phyloP scores from a whole-genome alignment of 164 flowering plant genomes.

The Tetracentron sinense region DNA sequence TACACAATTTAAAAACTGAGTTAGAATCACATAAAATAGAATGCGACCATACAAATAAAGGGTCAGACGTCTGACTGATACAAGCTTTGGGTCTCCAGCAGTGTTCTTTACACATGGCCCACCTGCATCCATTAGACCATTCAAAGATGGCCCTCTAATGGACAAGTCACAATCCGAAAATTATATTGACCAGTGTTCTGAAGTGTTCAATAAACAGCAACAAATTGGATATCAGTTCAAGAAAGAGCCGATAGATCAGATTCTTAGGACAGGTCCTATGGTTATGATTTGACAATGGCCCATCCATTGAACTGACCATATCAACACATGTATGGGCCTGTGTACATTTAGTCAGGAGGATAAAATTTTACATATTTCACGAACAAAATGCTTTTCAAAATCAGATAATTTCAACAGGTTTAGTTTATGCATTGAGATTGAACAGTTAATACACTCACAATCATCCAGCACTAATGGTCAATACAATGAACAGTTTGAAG shows the following conservation, averaged over 20 bases:
- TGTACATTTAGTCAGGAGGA: background rate
- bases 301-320: background rate
- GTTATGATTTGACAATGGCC: background rate
- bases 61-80: too few relatives aligned
- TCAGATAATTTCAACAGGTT: background rate
- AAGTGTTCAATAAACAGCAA: background rate
- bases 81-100: too few relatives aligned
- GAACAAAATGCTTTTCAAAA: too few relatives aligned
- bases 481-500: too few relatives aligned
- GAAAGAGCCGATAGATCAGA: background rate
- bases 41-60: background rate
- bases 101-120: too few relatives aligned
- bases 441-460: too few relatives aligned
- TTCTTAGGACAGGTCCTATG: background rate
- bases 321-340: background rate
- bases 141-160: background rate
- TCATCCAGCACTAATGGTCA: too few relatives aligned
- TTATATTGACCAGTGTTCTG: background rate
- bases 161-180: background rate
- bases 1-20: constrained; percentile 6
- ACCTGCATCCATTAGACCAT: background rate
- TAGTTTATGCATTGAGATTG: too few relatives aligned
- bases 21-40: background rate
- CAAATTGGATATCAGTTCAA: background rate
- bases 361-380: too few relatives aligned